Evolutionary conservation across 371 early-diverging fungal genomes (phyloP), one percentile per base, ranked within the genome.

Genomic region (Mortierella sp.): DNA sequence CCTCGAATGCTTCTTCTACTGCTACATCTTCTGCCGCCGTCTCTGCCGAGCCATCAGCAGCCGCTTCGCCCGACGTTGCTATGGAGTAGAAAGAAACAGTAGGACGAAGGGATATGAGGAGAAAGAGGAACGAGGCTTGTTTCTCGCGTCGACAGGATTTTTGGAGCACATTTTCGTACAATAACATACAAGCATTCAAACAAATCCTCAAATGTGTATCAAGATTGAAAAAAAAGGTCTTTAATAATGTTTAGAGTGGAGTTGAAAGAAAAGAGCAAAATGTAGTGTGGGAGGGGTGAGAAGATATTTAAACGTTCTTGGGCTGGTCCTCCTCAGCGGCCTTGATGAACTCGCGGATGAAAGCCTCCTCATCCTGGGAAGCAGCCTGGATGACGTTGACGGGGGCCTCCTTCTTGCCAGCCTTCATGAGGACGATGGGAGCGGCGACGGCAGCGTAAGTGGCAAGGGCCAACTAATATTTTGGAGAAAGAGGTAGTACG

Each of bases 281-380:
- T 28, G 9, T 21, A 19, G 19, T 72, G 21, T 16, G n/a, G n/a
- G 51, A 16, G 24, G 26, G 55, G 37, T 57, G 31, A 50, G 40
- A 55, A 55, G 50, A 21, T 70, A 26, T 70, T 86, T 86, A 82
- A 77, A 86, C 86, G 78, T 86, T 86, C 79, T 86, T 81, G 82
- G 81, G 64, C 69, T 75, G 64, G 14, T 82, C 86, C 79, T 82
- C 82, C 82, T 84, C 84, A 11, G 84, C 84, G 77, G 88, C 88
- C 75, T 76, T 81, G 77, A 87, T 78, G 81, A 84, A 87, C 82
- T 87, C 84, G 74, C 84, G 81, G 80, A 87, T 87, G 78, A 87
- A 83, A 34, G 81, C 83, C 77, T 83, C 88, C 88, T 87, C 88
- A 69, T 87, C 88, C 82, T 79, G 76, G 73, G 88, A 83, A 55